Evolutionary conservation across 106 monocot species (phyloP).

Genomic region (Dendrobium huoshanense): DNA sequence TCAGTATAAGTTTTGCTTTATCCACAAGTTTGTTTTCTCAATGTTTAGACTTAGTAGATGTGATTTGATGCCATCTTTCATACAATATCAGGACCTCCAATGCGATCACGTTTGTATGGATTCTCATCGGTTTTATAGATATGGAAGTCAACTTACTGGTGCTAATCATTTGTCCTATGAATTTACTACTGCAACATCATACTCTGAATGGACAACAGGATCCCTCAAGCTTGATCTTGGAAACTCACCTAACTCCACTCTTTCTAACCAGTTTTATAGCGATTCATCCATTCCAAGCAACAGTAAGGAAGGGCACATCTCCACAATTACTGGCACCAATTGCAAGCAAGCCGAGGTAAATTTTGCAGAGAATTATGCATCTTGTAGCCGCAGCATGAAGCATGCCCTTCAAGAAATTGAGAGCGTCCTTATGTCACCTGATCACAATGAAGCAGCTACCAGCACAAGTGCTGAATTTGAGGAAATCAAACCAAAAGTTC

Average conservation of each 20-base stretch:
- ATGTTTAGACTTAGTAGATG: not conserved
- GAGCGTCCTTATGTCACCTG: constrained; percentile 76
- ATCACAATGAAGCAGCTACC: constrained; percentile 28
- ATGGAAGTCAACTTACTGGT: not conserved
- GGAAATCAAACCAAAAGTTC: constrained; percentile 5
- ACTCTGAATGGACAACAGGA: not conserved
- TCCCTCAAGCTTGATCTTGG: constrained; percentile 27
- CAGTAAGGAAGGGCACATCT: constrained; percentile 3
- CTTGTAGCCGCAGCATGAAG: constrained; percentile 32
- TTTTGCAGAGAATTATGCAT: constrained; percentile 1
- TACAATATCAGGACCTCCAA: not conserved
- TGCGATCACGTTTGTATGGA: not conserved
- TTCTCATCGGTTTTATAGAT: not conserved
- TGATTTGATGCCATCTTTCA: not conserved
- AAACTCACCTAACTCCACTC: constrained; percentile 56
- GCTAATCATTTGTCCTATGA: not conserved
- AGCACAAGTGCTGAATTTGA: constrained; percentile 11
- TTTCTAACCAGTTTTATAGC: constrained; percentile 35
- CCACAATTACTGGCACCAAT: no score
- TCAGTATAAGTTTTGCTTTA: no score
- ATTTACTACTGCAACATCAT: not conserved
- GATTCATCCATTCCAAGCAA: constrained; percentile 27
- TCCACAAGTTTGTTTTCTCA: no score
- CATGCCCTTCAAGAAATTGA: constrained; percentile 61
- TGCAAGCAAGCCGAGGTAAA: no score